A percentile compares a stretch with the other conserved stretches of the same genome.
phyloP scores from a whole-genome alignment of 176 grass and related monocot genomes.

The Avena eriantha region DNA sequence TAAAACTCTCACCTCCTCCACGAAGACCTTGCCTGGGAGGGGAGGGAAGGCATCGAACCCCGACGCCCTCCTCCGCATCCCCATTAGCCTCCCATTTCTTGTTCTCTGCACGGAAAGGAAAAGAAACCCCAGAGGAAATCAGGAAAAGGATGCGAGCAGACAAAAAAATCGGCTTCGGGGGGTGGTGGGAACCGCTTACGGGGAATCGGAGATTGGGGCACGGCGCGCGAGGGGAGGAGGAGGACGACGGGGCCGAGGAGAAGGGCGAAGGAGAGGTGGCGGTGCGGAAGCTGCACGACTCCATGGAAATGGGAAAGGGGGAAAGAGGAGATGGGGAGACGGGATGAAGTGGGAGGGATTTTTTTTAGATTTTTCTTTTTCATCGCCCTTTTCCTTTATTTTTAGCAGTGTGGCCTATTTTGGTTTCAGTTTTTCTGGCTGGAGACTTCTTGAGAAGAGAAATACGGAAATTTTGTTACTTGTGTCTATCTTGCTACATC shows the following conservation, averaged over 20 bases:
- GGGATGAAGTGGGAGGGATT: constrained; percentile 38
- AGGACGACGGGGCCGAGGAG: constrained; percentile 47
- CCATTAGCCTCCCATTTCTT: constrained; percentile 45
- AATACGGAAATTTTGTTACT: not conserved
- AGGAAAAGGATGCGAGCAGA: not conserved
- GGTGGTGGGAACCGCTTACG: not conserved
- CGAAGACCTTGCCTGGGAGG: constrained; percentile 63
- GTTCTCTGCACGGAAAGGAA: constrained; percentile 39
- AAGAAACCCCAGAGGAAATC: constrained; percentile 19
- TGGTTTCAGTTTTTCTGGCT: constrained; percentile 43
- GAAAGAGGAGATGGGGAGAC: constrained; percentile 28
- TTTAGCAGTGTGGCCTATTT: not conserved
- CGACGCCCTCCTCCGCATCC: constrained; percentile 61
- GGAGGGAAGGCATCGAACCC: constrained; percentile 63
- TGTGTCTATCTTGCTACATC: not conserved
- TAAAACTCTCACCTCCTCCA: constrained; percentile 65
- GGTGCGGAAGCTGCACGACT: constrained; percentile 65
- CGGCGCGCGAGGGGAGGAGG: constrained; percentile 24
- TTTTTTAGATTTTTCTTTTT: constrained; percentile 34
- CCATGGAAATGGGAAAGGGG: constrained; percentile 52
- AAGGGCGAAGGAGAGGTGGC: constrained; percentile 62
- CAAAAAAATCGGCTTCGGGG: constrained; percentile 5
- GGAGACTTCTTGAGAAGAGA: not conserved
- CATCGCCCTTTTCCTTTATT: not conserved
- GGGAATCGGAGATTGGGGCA: constrained; percentile 38